Conservation (phyloP, 495 filamentous ascomycete species). For the Penicillium verhagenii region DNA sequence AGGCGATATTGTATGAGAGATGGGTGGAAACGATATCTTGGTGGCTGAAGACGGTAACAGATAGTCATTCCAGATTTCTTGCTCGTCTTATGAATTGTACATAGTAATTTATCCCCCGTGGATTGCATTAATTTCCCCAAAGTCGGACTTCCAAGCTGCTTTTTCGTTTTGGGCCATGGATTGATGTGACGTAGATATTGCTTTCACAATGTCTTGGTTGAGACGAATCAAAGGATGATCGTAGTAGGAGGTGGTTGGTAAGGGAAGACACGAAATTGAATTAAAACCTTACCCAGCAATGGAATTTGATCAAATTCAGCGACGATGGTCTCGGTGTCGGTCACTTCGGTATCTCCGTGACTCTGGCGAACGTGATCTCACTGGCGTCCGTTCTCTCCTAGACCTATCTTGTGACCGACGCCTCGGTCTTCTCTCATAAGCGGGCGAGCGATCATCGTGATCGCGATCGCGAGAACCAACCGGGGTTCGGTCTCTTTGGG, state of each 20-base stretch:
- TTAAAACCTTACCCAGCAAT: no score
- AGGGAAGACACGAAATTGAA: no score
- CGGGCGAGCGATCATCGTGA: constrained; percentile 35
- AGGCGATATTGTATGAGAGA: constrained; percentile 60
- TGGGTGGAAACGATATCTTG: constrained; percentile 81
- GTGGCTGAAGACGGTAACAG: constrained; percentile 29
- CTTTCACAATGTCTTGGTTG: background rate
- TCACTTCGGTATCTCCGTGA: constrained; percentile 33
- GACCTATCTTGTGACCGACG: constrained; percentile 24
- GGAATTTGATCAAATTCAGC: constrained; percentile 20
- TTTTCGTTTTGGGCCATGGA: background rate
- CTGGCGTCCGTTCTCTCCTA: constrained; percentile 26
- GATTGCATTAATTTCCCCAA: background rate
- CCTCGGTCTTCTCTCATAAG: constrained; percentile 28
- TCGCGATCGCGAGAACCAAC: constrained; percentile 34
- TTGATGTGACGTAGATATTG: background rate
- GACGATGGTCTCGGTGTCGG: constrained; percentile 35
- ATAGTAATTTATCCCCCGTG: background rate
- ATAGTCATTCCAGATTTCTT: background rate
- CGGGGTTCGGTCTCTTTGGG: constrained; percentile 29
- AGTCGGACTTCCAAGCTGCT: background rate
- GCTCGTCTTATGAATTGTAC: background rate
- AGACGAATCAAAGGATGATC: background rate
- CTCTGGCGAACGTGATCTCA: constrained; percentile 36
- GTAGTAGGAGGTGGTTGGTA: no score